Evolutionary conservation across 2,329 filamentous ascomycete species (phyloP), one percentile per base, ranked within the genome.

Genomic region (Pleomassaria siparia): DNA sequence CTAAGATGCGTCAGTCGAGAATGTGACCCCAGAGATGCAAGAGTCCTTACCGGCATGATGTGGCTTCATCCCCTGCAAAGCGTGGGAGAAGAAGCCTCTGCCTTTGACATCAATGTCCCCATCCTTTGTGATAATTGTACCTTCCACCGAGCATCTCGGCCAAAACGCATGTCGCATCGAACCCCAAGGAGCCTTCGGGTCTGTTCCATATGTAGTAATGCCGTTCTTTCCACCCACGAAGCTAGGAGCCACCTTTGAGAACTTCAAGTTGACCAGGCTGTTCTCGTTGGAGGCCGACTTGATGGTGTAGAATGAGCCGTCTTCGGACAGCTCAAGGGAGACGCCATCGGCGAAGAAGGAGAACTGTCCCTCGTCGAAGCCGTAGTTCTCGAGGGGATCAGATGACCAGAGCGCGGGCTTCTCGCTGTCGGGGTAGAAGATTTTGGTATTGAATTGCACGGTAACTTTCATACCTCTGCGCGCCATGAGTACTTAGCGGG

Each of bases 1-100:
- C 84, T 83, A 36, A 10, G 25, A 2, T 26, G 12, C 36, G 22
- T 41, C 28, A 47, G 36, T 47, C 10, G 16, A 22, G n/a, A n/a
- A 39, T 29, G 43, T n/a, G 15, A 16, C 6, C 12, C 25, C 18
- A 10, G 18, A 24, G n/a, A 22, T 16, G 13, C 16, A 18, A 9
- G n/a, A 12, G 20, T 8, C 62, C 75, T 62, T 76, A 84, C 82
- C 91, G 50, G 91, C 88, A 70, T 99, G 95, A 72, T 99, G 94
- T 32, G 94, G 94, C 81, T 99, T 99, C 92, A 97, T 97, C 70
- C 91, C 94, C 76, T 97, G 94, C 42, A 97, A 76, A 32, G 90
- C 91, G 71, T 94, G 87, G 57, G 87, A 80, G 74, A 91, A 92
- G 63, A 95, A 77, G 25, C 85, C 91, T 54, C 79, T 83, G 47